Evolutionary conservation across 441 rosid genomes (phyloP), one percentile per base, ranked within the genome.

Genomic region (Dalechampia spathulata): DNA sequence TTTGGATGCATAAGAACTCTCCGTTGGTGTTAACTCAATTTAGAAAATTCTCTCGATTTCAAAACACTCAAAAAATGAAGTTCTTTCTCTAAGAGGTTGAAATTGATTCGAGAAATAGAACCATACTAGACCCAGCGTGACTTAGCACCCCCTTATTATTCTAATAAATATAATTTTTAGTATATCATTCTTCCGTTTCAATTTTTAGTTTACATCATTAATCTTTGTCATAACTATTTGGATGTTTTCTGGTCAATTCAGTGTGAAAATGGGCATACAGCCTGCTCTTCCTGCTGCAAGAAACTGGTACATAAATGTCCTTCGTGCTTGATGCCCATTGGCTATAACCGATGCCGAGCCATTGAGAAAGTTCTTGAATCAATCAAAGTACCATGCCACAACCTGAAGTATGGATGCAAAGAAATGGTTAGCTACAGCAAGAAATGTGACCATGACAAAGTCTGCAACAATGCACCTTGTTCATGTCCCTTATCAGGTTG

Each of bases 181-280:
- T n/a, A n/a, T n/a, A n/a, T n/a, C n/a, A 30, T 8, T 30, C 34
- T 30, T 30, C 8, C 34, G 8, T 46, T 54, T 11, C 12, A 53
- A 7, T 25, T 54, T 11, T n/a, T 36, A 10, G 1, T 14, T 19
- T 45, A 22, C 25, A n/a, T 42, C 13, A 12, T 3, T 37, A 41
- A 25, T n/a, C 23, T 27, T 2, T 22, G 47, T 52, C 13, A 34
- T 36, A 36, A 36, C 39, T 36, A 10, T 11, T 36, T 2, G 39
- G 12, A 36, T 61, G 21, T 25, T 12, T 55, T 38, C 27, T 20
- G 54, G 7, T 41, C 38, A 43, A 32, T 61, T 54, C 60, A 87
- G 95, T 87, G 90, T 68, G 86, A 77, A 46, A 87, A 84, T 66
- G 86, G 90, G 28, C 92, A 87, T 50, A 41, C 73, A 13, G 86